Evolutionary conservation across 306 rosid genomes (phyloP).

Genomic region (Castanopsis chinensis): DNA sequence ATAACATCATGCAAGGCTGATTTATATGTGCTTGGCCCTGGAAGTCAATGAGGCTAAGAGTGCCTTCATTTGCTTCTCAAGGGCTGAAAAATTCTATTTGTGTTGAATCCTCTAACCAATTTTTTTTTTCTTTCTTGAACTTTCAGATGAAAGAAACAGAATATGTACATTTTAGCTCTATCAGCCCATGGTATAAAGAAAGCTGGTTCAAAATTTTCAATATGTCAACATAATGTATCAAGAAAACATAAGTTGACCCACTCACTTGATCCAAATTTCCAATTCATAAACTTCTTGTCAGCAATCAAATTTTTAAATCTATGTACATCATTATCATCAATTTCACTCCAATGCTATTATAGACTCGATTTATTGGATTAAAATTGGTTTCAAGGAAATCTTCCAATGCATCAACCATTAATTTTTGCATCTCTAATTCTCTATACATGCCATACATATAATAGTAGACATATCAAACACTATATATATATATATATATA

Average conservation of each 20-base stretch:
- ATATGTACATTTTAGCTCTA: not conserved
- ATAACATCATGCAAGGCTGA: constrained; percentile 1
- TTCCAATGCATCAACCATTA: not conserved
- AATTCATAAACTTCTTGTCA: no score
- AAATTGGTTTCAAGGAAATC: not conserved
- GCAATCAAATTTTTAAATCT: no score
- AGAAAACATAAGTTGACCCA: no score
- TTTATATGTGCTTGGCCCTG: not conserved
- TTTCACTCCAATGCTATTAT: no score
- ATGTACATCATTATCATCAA: no score
- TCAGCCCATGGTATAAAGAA: not conserved
- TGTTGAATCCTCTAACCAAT: not conserved
- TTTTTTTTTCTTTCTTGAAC: not conserved
- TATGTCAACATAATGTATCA: not conserved
- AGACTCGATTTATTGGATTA: no score
- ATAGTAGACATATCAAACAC: not conserved
- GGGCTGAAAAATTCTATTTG: not conserved
- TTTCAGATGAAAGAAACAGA: not conserved
- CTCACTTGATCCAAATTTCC: no score
- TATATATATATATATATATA: no score
- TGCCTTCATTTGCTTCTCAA: not conserved
- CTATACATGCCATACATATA: not conserved
- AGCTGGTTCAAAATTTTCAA: not conserved
- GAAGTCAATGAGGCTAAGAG: not conserved
- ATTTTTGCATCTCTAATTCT: not conserved